These are phyloP conservation scores for Amylocarpus encephaloides DNA, from an alignment of 2,329 filamentous ascomycete genomes.

Conservation along the genomic window DNA sequence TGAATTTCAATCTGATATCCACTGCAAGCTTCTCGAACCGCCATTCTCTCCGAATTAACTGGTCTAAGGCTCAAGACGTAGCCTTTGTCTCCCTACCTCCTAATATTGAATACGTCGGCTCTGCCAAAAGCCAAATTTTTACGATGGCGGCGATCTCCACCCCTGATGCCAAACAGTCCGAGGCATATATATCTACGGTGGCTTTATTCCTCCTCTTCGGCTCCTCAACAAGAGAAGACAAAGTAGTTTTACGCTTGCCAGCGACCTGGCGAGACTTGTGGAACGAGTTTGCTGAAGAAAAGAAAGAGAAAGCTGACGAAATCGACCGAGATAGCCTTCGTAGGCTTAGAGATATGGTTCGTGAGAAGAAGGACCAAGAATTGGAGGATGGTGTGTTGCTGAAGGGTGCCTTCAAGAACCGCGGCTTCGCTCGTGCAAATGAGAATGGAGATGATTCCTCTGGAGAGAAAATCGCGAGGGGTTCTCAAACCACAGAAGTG, in stretches of 20 bases:
- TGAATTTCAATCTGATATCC: slow-evolving; percentile 65
- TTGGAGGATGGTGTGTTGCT: slow-evolving; percentile 69
- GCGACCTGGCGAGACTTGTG: slow-evolving; percentile 80
- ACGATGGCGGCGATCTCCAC: slow-evolving; percentile 72
- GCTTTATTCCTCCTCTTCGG: slow-evolving; percentile 78
- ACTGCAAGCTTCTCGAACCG: slow-evolving; percentile 68
- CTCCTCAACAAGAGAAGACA: slow-evolving; percentile 76
- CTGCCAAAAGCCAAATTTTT: slow-evolving; percentile 52
- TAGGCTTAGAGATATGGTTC: slow-evolving; percentile 63
- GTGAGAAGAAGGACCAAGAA: slow-evolving; percentile 61
- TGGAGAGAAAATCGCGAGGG: slow-evolving; percentile 31
- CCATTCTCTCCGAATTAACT: slow-evolving; percentile 67
- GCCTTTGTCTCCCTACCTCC: slow-evolving; percentile 33
- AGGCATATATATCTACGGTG: slow-evolving; percentile 75
- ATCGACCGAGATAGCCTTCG: slow-evolving; percentile 64
- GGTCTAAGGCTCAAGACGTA: slow-evolving; percentile 66
- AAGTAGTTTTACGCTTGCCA: slow-evolving; percentile 71
- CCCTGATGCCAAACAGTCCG: slow-evolving; percentile 72
- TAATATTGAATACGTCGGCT: slow-evolving; percentile 27
- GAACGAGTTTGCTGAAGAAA: slow-evolving; percentile 66
- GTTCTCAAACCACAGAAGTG: slow-evolving; percentile 29
- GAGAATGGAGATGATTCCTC: slow-evolving; percentile 43
- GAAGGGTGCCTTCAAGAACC: slow-evolving; percentile 67
- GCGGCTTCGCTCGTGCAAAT: slow-evolving; percentile 41
- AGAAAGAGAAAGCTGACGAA: slow-evolving; percentile 64